Evolutionary conservation across 257 asterid species (phyloP).

Genomic region (Paraleonurus japonicus): DNA sequence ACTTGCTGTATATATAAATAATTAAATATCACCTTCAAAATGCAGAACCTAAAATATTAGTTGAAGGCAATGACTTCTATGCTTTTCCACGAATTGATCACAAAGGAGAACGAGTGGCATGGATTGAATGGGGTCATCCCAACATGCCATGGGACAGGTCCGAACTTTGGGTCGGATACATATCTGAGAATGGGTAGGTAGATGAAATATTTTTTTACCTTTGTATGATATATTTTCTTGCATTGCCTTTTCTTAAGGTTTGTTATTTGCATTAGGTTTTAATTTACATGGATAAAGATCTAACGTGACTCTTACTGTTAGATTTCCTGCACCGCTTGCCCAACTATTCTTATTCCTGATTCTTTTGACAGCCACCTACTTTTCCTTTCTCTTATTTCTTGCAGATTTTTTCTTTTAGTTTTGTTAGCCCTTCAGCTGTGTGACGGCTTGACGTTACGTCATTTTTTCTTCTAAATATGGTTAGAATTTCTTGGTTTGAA

Average conservation of each 20-base stretch:
- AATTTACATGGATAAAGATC: background rate
- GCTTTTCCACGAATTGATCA: conserved; percentile 90
- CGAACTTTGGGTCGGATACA: conserved; percentile 95
- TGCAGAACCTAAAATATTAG: conserved; percentile 75
- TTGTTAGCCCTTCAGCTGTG: background rate
- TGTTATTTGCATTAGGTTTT: conserved; percentile 9
- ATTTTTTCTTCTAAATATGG: background rate
- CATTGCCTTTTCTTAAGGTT: conserved; percentile 13
- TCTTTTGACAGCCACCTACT: background rate
- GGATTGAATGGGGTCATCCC: conserved; percentile 99
- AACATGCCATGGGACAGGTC: conserved; percentile 99
- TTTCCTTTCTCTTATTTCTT: background rate
- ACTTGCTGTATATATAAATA: background rate
- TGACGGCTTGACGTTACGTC: background rate
- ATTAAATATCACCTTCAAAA: conserved; percentile 1
- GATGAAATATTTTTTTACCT: background rate
- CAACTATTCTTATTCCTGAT: background rate
- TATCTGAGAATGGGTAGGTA: conserved; percentile 77
- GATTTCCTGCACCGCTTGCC: conserved; percentile 8
- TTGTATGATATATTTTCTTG: conserved; percentile 1
- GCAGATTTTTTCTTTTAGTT: background rate
- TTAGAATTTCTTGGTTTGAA: background rate
- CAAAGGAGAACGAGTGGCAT: conserved; percentile 81
- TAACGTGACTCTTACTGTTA: background rate
- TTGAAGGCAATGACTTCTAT: conserved; percentile 81